Evolutionary conservation across 2,329 filamentous ascomycete genomes (phyloP).

Genomic region (Trichoderma sp.): DNA sequence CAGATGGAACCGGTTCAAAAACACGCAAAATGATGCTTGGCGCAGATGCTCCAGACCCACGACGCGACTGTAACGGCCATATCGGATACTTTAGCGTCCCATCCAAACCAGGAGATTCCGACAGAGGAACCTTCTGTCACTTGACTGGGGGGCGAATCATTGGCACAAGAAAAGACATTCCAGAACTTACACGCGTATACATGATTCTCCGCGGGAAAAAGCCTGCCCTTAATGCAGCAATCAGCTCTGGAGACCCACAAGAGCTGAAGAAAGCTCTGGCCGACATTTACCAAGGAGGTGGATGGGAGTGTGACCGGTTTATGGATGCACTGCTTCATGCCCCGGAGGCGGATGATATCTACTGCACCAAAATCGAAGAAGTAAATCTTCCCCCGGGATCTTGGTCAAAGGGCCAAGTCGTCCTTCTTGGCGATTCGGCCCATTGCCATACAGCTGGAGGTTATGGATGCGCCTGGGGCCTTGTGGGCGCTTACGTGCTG

Average conservation of each 20-base stretch:
- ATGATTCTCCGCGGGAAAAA: neutral
- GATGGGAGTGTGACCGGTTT: slow-evolving; percentile 18
- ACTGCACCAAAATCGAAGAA: slow-evolving; percentile 6
- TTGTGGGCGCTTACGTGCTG: slow-evolving; percentile 10
- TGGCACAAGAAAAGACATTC: neutral
- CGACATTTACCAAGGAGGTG: slow-evolving; percentile 1
- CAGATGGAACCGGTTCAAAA: slow-evolving; percentile 1
- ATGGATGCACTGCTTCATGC: slow-evolving; percentile 5
- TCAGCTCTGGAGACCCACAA: neutral
- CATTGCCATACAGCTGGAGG: slow-evolving; percentile 17
- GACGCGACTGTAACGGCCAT: neutral
- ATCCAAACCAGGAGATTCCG: neutral
- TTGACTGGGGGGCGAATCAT: neutral
- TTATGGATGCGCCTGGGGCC: slow-evolving; percentile 12
- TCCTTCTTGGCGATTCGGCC: slow-evolving; percentile 9
- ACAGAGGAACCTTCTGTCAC: slow-evolving; percentile 8
- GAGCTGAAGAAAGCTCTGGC: neutral
- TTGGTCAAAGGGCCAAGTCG: slow-evolving; percentile 15
- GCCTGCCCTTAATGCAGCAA: neutral
- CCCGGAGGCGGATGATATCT: slow-evolving; percentile 16
- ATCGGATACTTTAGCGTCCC: slow-evolving; percentile 8
- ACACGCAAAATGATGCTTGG: slow-evolving; percentile 16
- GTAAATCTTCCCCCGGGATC: neutral
- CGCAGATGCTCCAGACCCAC: slow-evolving; percentile 1
- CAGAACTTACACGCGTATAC: slow-evolving; percentile 16